Evolutionary conservation across 2,329 filamentous ascomycete species (phyloP), one percentile per base, ranked within the genome.

Genomic region (Colletotrichum sp.): DNA sequence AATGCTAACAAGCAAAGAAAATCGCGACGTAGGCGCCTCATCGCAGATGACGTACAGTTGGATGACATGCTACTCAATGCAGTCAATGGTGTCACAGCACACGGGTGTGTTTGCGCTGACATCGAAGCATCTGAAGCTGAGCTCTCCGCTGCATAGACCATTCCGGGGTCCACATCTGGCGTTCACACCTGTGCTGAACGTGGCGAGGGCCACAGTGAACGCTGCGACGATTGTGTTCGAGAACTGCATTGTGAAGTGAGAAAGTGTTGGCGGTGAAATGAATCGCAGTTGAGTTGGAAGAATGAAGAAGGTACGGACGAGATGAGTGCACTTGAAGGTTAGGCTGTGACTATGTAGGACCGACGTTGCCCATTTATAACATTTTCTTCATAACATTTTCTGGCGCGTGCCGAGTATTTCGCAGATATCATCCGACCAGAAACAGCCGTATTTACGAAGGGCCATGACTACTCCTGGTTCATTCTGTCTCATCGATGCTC

Each of bases 81-180:
- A 44, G 10, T 66, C 28, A 15, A 30, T 32, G n/a, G 44, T 30
- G 30, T 49, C 55, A 15, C 26, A 69, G 34, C 55, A 69, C 6
- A 62, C 24, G 1, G 18, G 34, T n/a, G 24, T 62, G 34, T 62
- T 69, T n/a, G 32, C 12, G 15, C 16, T 69, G 52, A 24, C 21
- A 26, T 44, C 55, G 24, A 21, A 66, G 32, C 68, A 57, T 18
- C 44, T 24, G 49, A 57, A 65, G n/a, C 60, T 59, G 8, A 60
- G 18, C 8, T 39, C 60, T 1, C 60, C 60, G 16, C 60, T 21
- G 60, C 30, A 71, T 6, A 57, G n/a, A n/a, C 55, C 39, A 2
- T 30, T 30, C n/a, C 39, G 28, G 24, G 39, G 36, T 13, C 57
- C 36, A 30, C 36, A 52, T 24, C 16, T 4, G 24, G 52, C 67